Base-by-base conservation (phyloP, 495 filamentous ascomycete genomes). In the Neurospora hispaniola region DNA sequence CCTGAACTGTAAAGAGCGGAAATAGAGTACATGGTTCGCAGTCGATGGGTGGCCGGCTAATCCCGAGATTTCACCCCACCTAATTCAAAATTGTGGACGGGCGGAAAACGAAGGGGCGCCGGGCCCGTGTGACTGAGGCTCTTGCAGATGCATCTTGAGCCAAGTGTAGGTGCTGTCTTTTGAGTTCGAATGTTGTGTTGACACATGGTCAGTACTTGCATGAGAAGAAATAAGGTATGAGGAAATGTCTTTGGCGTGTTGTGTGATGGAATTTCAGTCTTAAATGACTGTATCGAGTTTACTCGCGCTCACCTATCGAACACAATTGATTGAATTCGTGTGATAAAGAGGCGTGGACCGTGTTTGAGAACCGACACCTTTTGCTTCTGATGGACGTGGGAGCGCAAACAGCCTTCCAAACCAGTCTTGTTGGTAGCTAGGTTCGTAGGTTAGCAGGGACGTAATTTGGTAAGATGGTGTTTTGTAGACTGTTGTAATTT, bases 11-110 rank as follows among this genome's bases (percentile, higher is more conserved):
- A 11, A 23, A 20, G 3, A 79, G 69, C 9, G 83, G 80, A 35
- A 77, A 74, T 40, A 75, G 35, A 69, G 70, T 79, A 69, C 27
- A 31, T 77, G 79, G 74, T 75, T 80, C 12, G 78, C 69, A 23
- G 78, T 42, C 27, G 76, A 76, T 16, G 76, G 71, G 6, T 69
- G 43, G 72, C 77, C 72, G 14, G 76, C 70, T 20, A 76, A 76
- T 7, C 85, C 84, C 9, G 85, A 86, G 77, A 94, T 97, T 77
- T 97, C 92, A 79, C 97, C 94, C 90, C 94, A 96, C 62, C 94
- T 88, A 40, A 98, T 88, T 91, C 93, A 96, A 38, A 38, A 31
- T 31, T 38, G 23, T 31, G 31, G 27, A 62, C 54, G 54, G 54
- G 54, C 54, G 23, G 54, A 62, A 31, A 62, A 62, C 5, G 54